phyloP scores from a whole-genome alignment of 345 rosid species.

The Fremontodendron californicum region DNA sequence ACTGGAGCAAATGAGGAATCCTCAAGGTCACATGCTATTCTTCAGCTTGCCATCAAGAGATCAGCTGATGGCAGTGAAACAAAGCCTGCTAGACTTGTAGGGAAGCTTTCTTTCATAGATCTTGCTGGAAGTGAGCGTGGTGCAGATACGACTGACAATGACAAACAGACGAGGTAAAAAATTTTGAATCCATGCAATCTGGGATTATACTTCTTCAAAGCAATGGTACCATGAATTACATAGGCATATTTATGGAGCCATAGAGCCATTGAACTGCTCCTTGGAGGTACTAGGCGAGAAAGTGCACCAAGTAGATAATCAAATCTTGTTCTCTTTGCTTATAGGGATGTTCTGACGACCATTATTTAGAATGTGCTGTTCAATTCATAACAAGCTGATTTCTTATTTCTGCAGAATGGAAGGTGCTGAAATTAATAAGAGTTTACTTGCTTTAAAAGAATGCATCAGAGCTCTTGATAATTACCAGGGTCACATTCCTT shows the following conservation, averaged over 20 bases:
- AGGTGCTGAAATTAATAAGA: slow-evolving; percentile 68
- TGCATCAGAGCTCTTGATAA: slow-evolving; percentile 71
- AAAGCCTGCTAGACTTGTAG: slow-evolving; percentile 47
- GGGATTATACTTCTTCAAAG: background rate
- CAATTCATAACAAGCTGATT: background rate
- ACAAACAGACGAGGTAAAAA: slow-evolving; percentile 57
- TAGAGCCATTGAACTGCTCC: background rate
- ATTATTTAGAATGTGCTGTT: background rate
- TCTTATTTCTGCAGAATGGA: slow-evolving; percentile 44
- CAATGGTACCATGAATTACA: background rate
- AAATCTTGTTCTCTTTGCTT: background rate
- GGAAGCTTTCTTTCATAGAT: slow-evolving; percentile 62
- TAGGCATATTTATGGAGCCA: background rate
- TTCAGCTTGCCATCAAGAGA: slow-evolving; percentile 59
- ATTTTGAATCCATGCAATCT: background rate
- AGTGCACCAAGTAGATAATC: background rate
- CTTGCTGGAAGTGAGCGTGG: slow-evolving; percentile 72
- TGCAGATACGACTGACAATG: slow-evolving; percentile 69
- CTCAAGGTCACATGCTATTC: slow-evolving; percentile 72
- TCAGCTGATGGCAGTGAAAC: slow-evolving; percentile 41
- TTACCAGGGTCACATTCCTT: slow-evolving; percentile 67
- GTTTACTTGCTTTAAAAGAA: slow-evolving; percentile 61
- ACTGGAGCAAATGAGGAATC: too few relatives aligned
- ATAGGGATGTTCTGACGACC: background rate
- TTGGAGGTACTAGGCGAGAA: background rate